phyloP scores from a whole-genome alignment of 2,329 filamentous ascomycete species.

The Claviceps cyperi region DNA sequence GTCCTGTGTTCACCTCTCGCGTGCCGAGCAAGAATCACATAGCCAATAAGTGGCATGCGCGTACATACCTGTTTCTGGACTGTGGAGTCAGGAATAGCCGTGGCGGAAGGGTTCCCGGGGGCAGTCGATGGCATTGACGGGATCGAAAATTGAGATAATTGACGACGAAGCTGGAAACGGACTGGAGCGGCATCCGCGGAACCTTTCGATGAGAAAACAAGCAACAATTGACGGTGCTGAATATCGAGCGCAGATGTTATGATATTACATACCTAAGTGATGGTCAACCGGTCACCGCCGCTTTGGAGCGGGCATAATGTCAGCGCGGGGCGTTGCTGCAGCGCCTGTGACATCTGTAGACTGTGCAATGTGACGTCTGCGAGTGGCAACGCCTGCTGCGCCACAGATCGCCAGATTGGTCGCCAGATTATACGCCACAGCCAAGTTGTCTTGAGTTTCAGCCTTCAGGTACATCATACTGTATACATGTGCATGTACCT shows the following conservation, averaged over 20 bases:
- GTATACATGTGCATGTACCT: background rate
- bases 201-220: background rate
- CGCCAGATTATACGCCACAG: too few relatives aligned
- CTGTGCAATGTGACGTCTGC: background rate
- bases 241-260: too few relatives aligned
- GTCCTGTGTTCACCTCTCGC: background rate
- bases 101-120: background rate
- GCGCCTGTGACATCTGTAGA: background rate
- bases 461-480: too few relatives aligned
- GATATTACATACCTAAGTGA: too few relatives aligned
- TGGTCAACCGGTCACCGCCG: too few relatives aligned
- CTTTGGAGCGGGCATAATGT: background rate
- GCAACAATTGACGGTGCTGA: background rate
- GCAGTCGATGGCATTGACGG: constrained; percentile 3
- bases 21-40: background rate
- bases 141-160: background rate
- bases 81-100: background rate
- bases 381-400: background rate
- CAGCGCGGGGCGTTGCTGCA: background rate
- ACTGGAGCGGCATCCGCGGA: background rate
- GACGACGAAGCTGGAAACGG: background rate
- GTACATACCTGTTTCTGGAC: constrained; percentile 9
- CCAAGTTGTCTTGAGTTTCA: too few relatives aligned
- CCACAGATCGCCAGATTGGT: background rate
- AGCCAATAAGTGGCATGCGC: background rate